Base-by-base conservation (phyloP, 257 asterid genomes). In the Nicotiana benthamiana region DNA sequence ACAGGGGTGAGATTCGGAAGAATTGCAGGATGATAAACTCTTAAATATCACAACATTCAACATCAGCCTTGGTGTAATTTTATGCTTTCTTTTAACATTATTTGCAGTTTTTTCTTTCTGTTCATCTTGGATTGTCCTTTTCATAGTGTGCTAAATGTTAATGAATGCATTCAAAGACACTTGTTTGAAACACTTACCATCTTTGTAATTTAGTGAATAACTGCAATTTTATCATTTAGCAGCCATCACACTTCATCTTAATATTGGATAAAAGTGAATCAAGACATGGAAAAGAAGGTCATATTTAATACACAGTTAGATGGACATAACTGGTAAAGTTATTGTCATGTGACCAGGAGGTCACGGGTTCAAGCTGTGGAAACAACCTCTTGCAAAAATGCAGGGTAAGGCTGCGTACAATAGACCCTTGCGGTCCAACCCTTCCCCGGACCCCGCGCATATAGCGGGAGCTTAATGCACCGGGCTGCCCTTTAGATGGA, bases 1-100 rank as follows among this genome's bases (percentile, higher is more conserved):
- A 8, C 10, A 85, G 77, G 75, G 97, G 98, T 80, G 97, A 94
- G 82, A 84, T 94, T 53, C 86, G 98, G 81, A 90, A 83, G 82
- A 83, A 85, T 30, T 94, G 98, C 86, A 90, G 97, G 77, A 91
- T 62, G 88, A 82, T 89, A 30, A 94, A 92, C 77, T 80, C 52
- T 48, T 72, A 72, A 48, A 24, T 9, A 7, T 1, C 26, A 48
- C 24, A 22, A 16, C 1, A 9, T 20, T 59, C 27, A 59, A 59
- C 24, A 59, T 22, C 64, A 59, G 6, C 7, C 8, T 17, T 17
- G 9, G 3, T 18, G 12, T 56, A 56, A 18, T 54, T 17, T 18
- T 56, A 17, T 56, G 61, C 4, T 6, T 6, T 56, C 57, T 52
- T 52, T 52, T 52, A 16, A 52, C 7, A 16, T 52, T 5, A 52